phyloP scores from a whole-genome alignment of 2,329 filamentous ascomycete species.

The Pseudopyricularia cyperi region DNA sequence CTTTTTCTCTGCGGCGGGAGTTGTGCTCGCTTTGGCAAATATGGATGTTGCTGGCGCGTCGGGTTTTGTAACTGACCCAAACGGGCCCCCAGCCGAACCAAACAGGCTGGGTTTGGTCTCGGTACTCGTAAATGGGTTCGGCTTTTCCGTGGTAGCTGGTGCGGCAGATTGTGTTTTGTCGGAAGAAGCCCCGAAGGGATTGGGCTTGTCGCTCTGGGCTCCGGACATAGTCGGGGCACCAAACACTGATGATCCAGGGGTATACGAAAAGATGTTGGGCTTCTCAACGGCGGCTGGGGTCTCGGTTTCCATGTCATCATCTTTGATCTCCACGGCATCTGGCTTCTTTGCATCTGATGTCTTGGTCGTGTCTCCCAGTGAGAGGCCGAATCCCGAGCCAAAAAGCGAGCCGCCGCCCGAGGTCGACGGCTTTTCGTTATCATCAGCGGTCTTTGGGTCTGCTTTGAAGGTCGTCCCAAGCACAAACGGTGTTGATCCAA shows the following conservation, averaged over 20 bases:
- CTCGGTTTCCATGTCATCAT: constrained; percentile 36
- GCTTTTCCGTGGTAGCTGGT: background rate
- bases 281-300: constrained; percentile 20
- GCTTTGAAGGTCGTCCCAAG: constrained; percentile 54
- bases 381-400: constrained; percentile 45
- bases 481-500: constrained; percentile 49
- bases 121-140: background rate
- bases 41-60: constrained; percentile 5
- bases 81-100: background rate
- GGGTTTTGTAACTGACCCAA: background rate
- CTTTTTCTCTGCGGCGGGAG: constrained; percentile 13
- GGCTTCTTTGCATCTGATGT: constrained; percentile 12
- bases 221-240: constrained; percentile 19
- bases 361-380: constrained; percentile 34
- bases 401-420: constrained; percentile 41
- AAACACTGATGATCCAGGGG: constrained; percentile 29
- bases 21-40: constrained; percentile 13
- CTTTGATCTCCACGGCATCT: constrained; percentile 19
- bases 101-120: background rate
- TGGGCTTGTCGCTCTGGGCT: background rate
- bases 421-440: constrained; percentile 31
- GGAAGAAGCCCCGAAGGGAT: background rate
- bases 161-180: background rate
- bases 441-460: constrained; percentile 47
- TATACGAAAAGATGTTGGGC: constrained; percentile 23